Base-by-base conservation (phyloP, 2,329 filamentous ascomycete species). In the Xenosphaeropsis pyriputrescens region DNA sequence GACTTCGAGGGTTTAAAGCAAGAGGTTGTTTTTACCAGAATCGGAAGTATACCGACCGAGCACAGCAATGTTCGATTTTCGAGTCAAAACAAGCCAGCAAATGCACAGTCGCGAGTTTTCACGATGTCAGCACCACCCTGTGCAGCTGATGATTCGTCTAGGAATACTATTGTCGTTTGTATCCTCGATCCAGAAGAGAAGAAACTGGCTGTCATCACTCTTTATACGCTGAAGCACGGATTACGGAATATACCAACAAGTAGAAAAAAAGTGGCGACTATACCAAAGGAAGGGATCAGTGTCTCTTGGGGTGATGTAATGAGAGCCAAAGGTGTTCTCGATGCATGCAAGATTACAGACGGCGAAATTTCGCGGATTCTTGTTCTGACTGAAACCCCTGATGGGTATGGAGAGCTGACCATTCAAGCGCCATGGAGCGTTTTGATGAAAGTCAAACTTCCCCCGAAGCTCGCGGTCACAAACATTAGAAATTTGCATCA, bases 351-450 rank as follows among this genome's bases (percentile, higher is more conserved):
- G 48, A 56, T 88, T 32, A 63, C 67, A 4, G 81, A 88, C 53
- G 76, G 76, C 2, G 63, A 68, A 18, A 64, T 80, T 38, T 74
- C 77, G 22, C 75, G 77, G 45, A 79, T 88, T 37, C 59, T 86
- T 2, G 74, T 83, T 18, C 59, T 89, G 12, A 80, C 76, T 3
- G 72, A 79, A 47, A 72, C 74, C 17, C 67, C 68, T 36, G 64
- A 74, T 45, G 78, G 79, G 1, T 67, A 69, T 19, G 70, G 73
- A 34, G 74, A 81, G 49, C 57, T 89, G 13, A 83, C 77, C 45
- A 61, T 84, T 8, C 81, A 86, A 55, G 79, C 79, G 5, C 81
- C 80, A 1, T 88, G 82, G 82, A 77, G 78, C 40, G 69, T 70
- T 37, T 64, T 81, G 11, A 73, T 76, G n/a, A 75, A 74, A 32